Percentiles rank a stretch among this genome's conserved stretches.
Conservation (phyloP, 192 early-diverging fungal species). For the Tieghemiomyces parasiticus region DNA sequence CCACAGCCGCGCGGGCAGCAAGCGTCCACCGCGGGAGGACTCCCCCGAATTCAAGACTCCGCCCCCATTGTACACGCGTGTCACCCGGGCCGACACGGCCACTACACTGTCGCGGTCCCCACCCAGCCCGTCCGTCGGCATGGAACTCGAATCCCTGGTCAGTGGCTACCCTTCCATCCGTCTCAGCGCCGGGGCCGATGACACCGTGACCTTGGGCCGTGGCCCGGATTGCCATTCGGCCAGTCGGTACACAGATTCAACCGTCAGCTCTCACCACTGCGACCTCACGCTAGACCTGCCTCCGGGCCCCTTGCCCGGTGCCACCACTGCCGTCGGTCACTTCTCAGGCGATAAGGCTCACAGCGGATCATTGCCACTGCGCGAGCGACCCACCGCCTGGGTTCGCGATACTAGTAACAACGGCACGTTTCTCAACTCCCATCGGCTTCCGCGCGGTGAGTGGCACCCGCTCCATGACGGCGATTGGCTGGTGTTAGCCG, state of each 20-base stretch:
- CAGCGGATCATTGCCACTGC: background rate
- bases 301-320: background rate
- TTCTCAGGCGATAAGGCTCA: background rate
- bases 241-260: background rate
- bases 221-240: background rate
- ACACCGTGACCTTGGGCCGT: background rate
- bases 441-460: background rate
- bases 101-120: background rate
- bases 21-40: background rate
- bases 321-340: background rate
- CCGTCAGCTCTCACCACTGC: background rate
- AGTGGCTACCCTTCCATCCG: background rate
- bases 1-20: no score
- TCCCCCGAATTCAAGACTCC: background rate
- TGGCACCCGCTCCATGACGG: background rate
- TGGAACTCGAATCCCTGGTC: background rate
- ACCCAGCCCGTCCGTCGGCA: background rate
- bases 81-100: background rate
- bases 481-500: background rate
- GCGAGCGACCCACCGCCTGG: background rate
- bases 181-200: background rate
- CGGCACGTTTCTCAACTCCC: slow-evolving; percentile 3
- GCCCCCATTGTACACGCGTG: background rate
- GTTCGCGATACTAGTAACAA: background rate
- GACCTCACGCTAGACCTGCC: background rate